phyloP scores from a whole-genome alignment of 2,329 filamentous ascomycete species.

The Fusarium irregulare region DNA sequence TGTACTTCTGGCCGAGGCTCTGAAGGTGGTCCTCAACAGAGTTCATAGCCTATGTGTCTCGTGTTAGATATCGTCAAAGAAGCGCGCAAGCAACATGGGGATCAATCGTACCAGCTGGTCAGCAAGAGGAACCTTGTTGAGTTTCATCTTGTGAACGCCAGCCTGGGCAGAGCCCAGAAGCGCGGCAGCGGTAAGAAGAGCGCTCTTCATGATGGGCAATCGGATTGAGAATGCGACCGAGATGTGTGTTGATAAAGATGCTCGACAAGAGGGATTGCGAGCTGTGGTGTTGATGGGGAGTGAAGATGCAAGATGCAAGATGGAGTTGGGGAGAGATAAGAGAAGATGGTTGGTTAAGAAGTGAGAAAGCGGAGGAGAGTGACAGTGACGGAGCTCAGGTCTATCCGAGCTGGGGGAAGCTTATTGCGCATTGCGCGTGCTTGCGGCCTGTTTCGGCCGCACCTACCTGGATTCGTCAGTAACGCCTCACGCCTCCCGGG shows the following conservation, averaged over 20 bases:
- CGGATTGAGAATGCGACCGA: slow-evolving; percentile 27
- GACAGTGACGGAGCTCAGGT: slow-evolving; percentile 41
- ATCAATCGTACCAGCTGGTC: slow-evolving; percentile 84
- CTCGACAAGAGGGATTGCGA: slow-evolving; percentile 20
- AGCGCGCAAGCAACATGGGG: not conserved
- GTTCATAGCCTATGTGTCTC: slow-evolving; percentile 70
- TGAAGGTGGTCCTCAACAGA: slow-evolving; percentile 85
- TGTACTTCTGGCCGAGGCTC: slow-evolving; percentile 94
- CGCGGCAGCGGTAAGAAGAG: slow-evolving; percentile 80
- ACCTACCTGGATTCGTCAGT: slow-evolving; percentile 41
- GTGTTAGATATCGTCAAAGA: slow-evolving; percentile 22
- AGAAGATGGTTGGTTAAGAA: slow-evolving; percentile 38
- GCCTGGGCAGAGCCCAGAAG: slow-evolving; percentile 86
- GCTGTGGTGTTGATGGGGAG: slow-evolving; percentile 32
- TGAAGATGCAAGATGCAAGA: slow-evolving; percentile 36
- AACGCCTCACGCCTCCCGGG: slow-evolving; percentile 27
- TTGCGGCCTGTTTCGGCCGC: slow-evolving; percentile 43
- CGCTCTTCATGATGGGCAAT: slow-evolving; percentile 81
- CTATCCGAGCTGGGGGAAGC: slow-evolving; percentile 36
- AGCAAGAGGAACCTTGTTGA: slow-evolving; percentile 92
- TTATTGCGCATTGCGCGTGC: slow-evolving; percentile 46
- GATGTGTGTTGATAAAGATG: not conserved
- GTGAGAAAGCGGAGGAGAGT: slow-evolving; percentile 39
- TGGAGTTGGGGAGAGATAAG: slow-evolving; percentile 44
- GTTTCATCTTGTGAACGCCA: slow-evolving; percentile 94